Conservation (phyloP, 1,139 yeast species). For the Blastobotrys arbuscula region DNA sequence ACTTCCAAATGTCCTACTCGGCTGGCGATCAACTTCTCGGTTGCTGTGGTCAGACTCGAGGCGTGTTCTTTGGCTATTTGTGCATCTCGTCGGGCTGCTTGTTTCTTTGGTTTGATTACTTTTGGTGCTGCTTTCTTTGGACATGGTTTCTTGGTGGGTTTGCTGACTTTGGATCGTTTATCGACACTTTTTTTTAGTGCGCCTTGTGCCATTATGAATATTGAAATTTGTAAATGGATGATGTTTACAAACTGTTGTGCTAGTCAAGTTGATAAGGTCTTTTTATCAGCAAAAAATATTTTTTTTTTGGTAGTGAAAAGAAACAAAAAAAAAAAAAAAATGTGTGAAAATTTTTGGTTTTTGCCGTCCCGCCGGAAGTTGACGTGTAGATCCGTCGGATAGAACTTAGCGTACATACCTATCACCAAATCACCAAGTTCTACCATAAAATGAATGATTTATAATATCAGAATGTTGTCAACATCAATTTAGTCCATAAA, state of each 20-base stretch:
- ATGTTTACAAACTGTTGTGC: not conserved
- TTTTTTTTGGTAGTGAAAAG: too few relatives aligned
- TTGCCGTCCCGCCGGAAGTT: not conserved
- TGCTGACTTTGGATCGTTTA: constrained; percentile 24
- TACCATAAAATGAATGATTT: not conserved
- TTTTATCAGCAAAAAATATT: not conserved
- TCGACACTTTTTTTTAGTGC: constrained; percentile 37
- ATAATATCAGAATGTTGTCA: too few relatives aligned
- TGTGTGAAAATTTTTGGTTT: not conserved
- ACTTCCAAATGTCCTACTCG: constrained; percentile 95
- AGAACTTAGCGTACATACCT: too few relatives aligned
- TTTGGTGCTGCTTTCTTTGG: constrained; percentile 76
- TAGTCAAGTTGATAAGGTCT: not conserved
- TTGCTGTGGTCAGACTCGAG: constrained; percentile 60
- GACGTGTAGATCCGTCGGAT: constrained; percentile 2
- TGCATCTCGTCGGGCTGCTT: constrained; percentile 37
- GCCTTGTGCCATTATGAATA: constrained; percentile 66
- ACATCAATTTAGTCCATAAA: too few relatives aligned
- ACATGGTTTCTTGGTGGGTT: constrained; percentile 16
- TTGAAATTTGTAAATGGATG: too few relatives aligned
- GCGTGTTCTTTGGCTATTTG: constrained; percentile 57
- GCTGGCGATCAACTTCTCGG: constrained; percentile 81
- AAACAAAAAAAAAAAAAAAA: constrained; percentile 3
- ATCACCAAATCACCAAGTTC: not conserved
- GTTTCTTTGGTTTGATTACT: constrained; percentile 63